Percentiles rank a stretch among this genome's conserved stretches.
Evolutionary conservation across 2,329 filamentous ascomycete genomes (phyloP).

Genomic region (Botrytis aclada): DNA sequence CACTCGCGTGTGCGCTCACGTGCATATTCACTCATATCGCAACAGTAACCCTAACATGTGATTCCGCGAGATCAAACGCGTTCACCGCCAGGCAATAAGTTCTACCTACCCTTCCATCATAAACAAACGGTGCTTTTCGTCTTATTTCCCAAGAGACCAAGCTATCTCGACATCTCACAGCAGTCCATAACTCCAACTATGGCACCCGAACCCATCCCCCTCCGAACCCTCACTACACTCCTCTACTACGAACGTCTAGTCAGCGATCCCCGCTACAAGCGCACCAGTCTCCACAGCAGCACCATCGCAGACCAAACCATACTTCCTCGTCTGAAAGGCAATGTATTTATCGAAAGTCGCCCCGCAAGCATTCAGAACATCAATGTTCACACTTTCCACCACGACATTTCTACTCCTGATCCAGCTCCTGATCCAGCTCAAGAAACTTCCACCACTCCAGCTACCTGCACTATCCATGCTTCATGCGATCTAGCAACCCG

Average conservation of each 20-base stretch:
- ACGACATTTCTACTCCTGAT: neutral
- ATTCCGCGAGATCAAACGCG: neutral
- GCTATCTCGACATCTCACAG: neutral
- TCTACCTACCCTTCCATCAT: neutral
- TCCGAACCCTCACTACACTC: conserved; percentile 7
- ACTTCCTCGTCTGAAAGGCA: neutral
- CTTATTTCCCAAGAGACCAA: neutral
- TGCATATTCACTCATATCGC: no score
- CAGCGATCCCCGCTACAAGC: conserved; percentile 9
- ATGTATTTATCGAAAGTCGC: neutral
- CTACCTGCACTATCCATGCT: neutral
- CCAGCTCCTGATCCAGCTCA: neutral
- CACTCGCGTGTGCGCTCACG: no score
- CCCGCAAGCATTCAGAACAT: neutral
- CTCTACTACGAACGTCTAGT: conserved; percentile 18
- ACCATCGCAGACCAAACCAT: neutral
- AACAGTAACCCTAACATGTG: neutral
- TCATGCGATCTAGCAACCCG: neutral
- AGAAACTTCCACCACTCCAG: no score
- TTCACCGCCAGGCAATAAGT: neutral
- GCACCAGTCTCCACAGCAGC: neutral
- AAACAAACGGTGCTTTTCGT: neutral
- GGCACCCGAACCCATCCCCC: conserved; percentile 12
- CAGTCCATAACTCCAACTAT: neutral
- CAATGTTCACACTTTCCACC: neutral